Base-by-base conservation (phyloP, 2,329 filamentous ascomycete genomes). In the Lachnellula hyalina region DNA sequence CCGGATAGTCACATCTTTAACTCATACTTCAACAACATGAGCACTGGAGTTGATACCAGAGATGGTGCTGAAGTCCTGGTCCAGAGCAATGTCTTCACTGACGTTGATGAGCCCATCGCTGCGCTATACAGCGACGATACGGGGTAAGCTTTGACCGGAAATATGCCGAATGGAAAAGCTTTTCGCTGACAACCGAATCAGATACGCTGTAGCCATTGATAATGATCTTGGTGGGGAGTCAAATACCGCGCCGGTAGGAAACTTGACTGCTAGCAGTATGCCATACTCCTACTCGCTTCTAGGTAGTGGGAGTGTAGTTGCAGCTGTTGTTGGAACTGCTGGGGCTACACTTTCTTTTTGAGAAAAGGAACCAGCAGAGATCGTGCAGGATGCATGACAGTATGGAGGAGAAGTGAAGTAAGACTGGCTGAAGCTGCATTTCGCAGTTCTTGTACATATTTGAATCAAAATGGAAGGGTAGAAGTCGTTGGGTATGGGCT, bases 51-150 rank as follows among this genome's bases (percentile, higher is more conserved):
- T 71, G 82, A 84, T 72, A 77, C 79, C 47, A 77, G 80, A 52
- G 73, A 77, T 63, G 77, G 75, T 11, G 79, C 81, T n/a, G 74
- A 83, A 66, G 71, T 83, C n/a, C 75, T 83, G 28, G 74, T 84
- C 25, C 77, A 84, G 72, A 81, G 78, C 50, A 77, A 77, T 56
- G 71, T 72, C 60, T 82, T 63, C 71, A n/a, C 45, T 25, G 75
- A 73, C 47, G 72, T 73, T 14, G 69, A 68, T 19, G 72, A 73
- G 62, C 71, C 75, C 19, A 66, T 73, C 46, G 56, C 52, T 19
- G 47, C 59, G 2, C 35, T 61, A 9, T 61, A 65, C 21, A 59
- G 55, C 49, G 58, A 61, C 53, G 28, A 49, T 36, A 51, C 47
- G 38, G 56, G 56, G 53, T 58, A 51, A 47, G 49, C 17, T 25